A percentile compares a stretch with the other conserved stretches of the same genome.
These are phyloP conservation scores for Hymenoscyphus fructigenus DNA, from an alignment of 2,329 filamentous ascomycete species.

Conservation along the genomic window DNA sequence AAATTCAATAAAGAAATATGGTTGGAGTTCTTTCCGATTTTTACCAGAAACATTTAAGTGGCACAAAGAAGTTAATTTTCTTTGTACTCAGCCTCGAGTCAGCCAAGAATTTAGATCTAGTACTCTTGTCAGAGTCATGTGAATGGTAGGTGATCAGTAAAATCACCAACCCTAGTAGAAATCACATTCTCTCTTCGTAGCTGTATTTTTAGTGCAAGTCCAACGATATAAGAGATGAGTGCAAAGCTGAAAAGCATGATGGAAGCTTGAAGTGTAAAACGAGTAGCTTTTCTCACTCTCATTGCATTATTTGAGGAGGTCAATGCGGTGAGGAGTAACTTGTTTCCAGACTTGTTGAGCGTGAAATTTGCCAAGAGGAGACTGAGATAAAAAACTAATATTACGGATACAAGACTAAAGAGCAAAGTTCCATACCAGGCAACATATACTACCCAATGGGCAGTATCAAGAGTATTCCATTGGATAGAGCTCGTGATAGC, in stretches of 20 bases:
- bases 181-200: too few species aligned
- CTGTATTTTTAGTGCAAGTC: not conserved
- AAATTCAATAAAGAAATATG: too few species aligned
- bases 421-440: constrained; percentile 2
- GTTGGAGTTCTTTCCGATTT: too few species aligned
- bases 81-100: too few species aligned
- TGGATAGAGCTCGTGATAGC: not conserved
- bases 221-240: constrained; percentile 2
- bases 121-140: too few species aligned
- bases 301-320: not conserved
- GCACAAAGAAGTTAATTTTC: too few species aligned
- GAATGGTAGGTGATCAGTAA: too few species aligned
- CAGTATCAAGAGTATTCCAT: not conserved
- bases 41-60: too few species aligned
- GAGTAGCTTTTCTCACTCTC: not conserved
- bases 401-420: not conserved
- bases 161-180: too few species aligned
- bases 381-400: constrained; percentile 1
- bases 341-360: not conserved
- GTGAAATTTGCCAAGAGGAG: constrained; percentile 1
- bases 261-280: not conserved
- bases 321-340: not conserved
- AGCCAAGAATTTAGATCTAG: too few species aligned
- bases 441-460: not conserved
- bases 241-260: constrained; percentile 3